Conservation (phyloP, 2,329 filamentous ascomycete genomes). For the Didymellaceae sp. region DNA sequence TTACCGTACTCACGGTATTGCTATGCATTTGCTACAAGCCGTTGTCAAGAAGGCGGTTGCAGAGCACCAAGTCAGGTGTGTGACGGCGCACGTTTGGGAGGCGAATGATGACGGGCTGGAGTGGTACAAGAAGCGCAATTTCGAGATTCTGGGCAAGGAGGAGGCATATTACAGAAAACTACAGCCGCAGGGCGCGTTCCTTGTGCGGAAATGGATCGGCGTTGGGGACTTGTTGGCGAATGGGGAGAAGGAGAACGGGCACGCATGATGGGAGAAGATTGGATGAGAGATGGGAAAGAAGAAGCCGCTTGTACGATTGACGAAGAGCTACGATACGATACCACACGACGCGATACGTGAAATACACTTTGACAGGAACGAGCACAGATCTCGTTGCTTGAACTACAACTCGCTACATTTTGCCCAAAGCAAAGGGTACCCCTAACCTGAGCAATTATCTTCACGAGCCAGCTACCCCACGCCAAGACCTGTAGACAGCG, state of each 20-base stretch:
- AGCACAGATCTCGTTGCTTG: no score
- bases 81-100: slow-evolving; percentile 70
- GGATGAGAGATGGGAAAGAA: neutral
- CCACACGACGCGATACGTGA: neutral
- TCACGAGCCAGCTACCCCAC: no score
- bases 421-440: no score
- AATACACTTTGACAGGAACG: no score
- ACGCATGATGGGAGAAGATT: neutral
- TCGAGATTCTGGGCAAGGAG: slow-evolving; percentile 59
- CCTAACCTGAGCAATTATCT: no score
- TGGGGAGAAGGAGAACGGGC: neutral
- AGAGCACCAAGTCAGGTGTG: slow-evolving; percentile 57
- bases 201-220: slow-evolving; percentile 56
- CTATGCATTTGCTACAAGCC: slow-evolving; percentile 58
- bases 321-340: slow-evolving; percentile 3
- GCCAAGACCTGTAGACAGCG: no score
- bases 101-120: slow-evolving; percentile 64
- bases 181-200: slow-evolving; percentile 61
- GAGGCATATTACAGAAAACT: slow-evolving; percentile 66
- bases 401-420: no score
- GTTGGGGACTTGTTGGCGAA: slow-evolving; percentile 41
- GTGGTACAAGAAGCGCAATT: slow-evolving; percentile 67
- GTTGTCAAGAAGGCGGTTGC: slow-evolving; percentile 56
- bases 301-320: neutral
- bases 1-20: slow-evolving; percentile 64